A percentile compares a stretch with the other conserved stretches of the same genome.
Conservation (phyloP, 1,284 basidiomycete genomes). For the Heliocybe sulcata region DNA sequence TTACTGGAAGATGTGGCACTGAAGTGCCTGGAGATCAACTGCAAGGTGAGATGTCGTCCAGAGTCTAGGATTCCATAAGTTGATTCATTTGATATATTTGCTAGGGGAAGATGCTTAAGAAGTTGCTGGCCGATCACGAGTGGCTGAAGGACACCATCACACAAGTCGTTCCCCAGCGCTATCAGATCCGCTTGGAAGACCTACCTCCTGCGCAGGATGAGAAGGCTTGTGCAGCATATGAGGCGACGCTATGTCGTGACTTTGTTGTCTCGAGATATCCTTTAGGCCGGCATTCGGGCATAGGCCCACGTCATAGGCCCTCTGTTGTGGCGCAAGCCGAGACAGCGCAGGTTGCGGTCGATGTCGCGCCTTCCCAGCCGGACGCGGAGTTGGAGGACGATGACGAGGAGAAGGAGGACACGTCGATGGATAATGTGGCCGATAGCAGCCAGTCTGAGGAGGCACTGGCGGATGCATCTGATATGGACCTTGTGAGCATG, state of each 20-base stretch:
- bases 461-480: not conserved
- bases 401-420: constrained; percentile 12
- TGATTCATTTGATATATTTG: constrained; percentile 4
- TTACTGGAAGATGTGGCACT: constrained; percentile 47
- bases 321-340: not conserved
- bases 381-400: constrained; percentile 6
- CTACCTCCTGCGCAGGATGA: constrained; percentile 44
- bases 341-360: not conserved
- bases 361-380: not conserved
- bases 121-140: constrained; percentile 38
- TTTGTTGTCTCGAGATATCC: constrained; percentile 13
- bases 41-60: constrained; percentile 39
- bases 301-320: constrained; percentile 5
- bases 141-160: constrained; percentile 34
- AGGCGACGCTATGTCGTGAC: constrained; percentile 45
- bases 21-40: constrained; percentile 51
- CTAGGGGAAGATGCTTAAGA: constrained; percentile 60
- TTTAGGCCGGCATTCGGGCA: constrained; percentile 8
- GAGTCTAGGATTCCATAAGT: not conserved
- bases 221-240: constrained; percentile 31
- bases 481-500: not conserved
- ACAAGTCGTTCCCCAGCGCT: constrained; percentile 35
- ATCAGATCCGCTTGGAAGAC: constrained; percentile 44
- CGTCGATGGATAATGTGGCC: constrained; percentile 7
- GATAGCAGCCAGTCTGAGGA: not conserved